Percentiles rank a stretch among this genome's conserved stretches.
These are phyloP conservation scores for Ormosia emarginata DNA, from an alignment of 306 rosid species.

Conservation along the genomic window DNA sequence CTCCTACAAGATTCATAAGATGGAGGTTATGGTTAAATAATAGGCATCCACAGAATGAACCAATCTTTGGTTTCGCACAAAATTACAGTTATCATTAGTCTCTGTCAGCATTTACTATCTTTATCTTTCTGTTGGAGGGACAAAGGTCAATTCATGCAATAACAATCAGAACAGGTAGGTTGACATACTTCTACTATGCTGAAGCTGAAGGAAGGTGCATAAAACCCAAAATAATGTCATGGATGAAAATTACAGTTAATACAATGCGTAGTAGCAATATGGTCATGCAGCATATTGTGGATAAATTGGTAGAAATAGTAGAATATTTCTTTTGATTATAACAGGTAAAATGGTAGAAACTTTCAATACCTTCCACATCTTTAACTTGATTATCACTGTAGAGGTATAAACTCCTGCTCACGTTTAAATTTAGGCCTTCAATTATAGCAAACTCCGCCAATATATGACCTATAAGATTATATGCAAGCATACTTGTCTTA, in stretches of 20 bases:
- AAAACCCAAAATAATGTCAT: background rate
- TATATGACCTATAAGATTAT: constrained; percentile 61
- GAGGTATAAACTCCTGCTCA: constrained; percentile 38
- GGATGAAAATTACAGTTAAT: background rate
- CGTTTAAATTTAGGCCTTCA: constrained; percentile 44
- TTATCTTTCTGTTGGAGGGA: too few species aligned
- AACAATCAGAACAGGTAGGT: background rate
- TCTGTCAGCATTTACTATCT: too few species aligned
- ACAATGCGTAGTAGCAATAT: background rate
- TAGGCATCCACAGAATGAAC: too few species aligned
- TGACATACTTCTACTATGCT: background rate
- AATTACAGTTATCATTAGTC: too few species aligned
- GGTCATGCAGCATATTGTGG: background rate
- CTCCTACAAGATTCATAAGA: too few species aligned
- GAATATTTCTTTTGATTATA: background rate
- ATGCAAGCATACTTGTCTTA: constrained; percentile 64
- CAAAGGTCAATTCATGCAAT: background rate
- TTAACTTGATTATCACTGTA: constrained; percentile 26
- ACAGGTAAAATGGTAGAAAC: constrained; percentile 9
- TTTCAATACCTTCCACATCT: constrained; percentile 52
- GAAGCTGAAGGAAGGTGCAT: background rate
- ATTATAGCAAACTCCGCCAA: constrained; percentile 47
- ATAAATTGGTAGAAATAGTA: background rate
- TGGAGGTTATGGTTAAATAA: too few species aligned
- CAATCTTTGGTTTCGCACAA: too few species aligned